phyloP scores from a whole-genome alignment of 1,284 basidiomycete genomes.

The Sparassis latifolia region DNA sequence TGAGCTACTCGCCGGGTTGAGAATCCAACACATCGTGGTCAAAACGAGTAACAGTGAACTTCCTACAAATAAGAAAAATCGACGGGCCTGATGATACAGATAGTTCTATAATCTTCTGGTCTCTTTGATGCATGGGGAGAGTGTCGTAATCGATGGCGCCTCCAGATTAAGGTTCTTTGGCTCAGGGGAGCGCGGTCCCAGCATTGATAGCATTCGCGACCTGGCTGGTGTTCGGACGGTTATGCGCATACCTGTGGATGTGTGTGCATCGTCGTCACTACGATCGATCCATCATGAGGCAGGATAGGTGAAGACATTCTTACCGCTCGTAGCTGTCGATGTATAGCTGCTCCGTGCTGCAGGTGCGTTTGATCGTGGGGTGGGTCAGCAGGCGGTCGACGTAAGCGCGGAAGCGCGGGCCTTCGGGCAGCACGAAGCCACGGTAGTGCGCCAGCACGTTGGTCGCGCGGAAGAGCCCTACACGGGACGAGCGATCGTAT shows the following conservation, averaged over 20 bases:
- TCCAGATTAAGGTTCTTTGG: too few species aligned
- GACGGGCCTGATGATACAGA: too few species aligned
- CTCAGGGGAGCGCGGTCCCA: constrained; percentile 53
- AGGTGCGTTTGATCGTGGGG: constrained; percentile 62
- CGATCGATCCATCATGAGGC: background rate
- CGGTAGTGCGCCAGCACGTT: constrained; percentile 68
- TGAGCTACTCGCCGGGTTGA: too few species aligned
- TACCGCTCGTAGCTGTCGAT: constrained; percentile 73
- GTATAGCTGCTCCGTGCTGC: constrained; percentile 67
- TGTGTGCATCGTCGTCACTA: background rate
- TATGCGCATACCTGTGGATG: constrained; percentile 55
- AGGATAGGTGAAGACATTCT: constrained; percentile 6
- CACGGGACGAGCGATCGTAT: background rate
- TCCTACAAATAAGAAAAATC: too few species aligned
- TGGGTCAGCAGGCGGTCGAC: constrained; percentile 49
- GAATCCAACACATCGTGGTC: too few species aligned
- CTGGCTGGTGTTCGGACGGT: constrained; percentile 66
- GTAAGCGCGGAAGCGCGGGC: constrained; percentile 47
- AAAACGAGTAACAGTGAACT: too few species aligned
- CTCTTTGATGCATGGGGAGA: too few species aligned
- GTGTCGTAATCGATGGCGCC: too few species aligned
- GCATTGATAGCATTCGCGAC: constrained; percentile 68
- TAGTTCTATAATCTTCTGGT: too few species aligned
- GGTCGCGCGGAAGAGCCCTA: constrained; percentile 62
- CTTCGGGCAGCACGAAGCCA: constrained; percentile 49